phyloP scores from a whole-genome alignment of 352 stramenopile genomes.

The Sclerospora graminicola region DNA sequence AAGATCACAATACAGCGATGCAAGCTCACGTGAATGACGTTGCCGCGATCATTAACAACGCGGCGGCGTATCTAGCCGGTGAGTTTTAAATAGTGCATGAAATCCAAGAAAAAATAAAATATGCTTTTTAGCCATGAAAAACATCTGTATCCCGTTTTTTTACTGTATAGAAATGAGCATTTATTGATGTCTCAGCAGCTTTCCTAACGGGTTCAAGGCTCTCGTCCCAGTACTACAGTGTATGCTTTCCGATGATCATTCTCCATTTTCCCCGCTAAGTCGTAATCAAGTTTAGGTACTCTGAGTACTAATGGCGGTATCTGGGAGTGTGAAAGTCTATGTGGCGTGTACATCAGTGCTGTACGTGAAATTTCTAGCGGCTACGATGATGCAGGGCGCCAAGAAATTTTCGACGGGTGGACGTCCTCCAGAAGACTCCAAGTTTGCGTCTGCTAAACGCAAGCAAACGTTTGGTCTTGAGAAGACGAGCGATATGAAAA shows the following conservation, averaged over 20 bases:
- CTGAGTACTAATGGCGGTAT: neutral
- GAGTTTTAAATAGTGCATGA: too few relatives aligned
- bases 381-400: slow-evolving; percentile 28
- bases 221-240: too few relatives aligned
- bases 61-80: slow-evolving; percentile 26
- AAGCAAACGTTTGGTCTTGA: slow-evolving; percentile 21
- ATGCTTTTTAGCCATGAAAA: too few relatives aligned
- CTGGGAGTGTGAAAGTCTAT: slow-evolving; percentile 33
- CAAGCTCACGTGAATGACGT: slow-evolving; percentile 35
- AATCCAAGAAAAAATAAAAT: too few relatives aligned
- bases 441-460: slow-evolving; percentile 21
- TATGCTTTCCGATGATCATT: too few relatives aligned
- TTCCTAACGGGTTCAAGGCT: too few relatives aligned
- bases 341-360: slow-evolving; percentile 47
- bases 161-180: too few relatives aligned
- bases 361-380: slow-evolving; percentile 60
- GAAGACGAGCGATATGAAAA: slow-evolving; percentile 24
- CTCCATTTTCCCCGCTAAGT: too few relatives aligned
- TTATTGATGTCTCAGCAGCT: too few relatives aligned
- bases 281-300: too few relatives aligned
- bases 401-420: slow-evolving; percentile 46
- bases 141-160: too few relatives aligned
- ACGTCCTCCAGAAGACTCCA: slow-evolving; percentile 39
- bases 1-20: slow-evolving; percentile 21
- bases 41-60: slow-evolving; percentile 20